A percentile compares a stretch with the other conserved stretches of the same genome.
phyloP scores from a whole-genome alignment of 306 rosid species.

The Geum urbanum region DNA sequence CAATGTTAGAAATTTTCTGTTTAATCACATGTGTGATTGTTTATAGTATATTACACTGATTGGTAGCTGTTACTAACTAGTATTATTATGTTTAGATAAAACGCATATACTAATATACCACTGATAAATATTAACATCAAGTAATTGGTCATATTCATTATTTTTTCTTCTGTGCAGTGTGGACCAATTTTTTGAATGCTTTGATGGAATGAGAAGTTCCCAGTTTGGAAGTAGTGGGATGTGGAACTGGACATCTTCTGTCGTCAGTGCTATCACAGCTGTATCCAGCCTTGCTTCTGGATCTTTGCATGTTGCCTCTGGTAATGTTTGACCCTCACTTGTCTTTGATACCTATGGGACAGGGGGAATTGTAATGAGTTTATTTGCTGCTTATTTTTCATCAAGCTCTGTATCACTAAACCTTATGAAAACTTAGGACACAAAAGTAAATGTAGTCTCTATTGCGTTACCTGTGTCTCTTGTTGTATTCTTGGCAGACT shows the following conservation, averaged over 20 bases:
- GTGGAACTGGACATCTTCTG: slow-evolving; percentile 97
- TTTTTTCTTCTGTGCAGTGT: slow-evolving; percentile 52
- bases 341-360: neutral
- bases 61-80: too few relatives aligned
- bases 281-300: slow-evolving; percentile 98
- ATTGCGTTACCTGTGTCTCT: neutral
- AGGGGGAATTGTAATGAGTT: neutral
- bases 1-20: neutral
- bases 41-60: neutral
- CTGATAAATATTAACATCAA: neutral
- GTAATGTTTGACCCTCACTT: slow-evolving; percentile 38
- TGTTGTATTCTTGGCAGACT: neutral
- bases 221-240: slow-evolving; percentile 89
- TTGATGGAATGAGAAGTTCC: slow-evolving; percentile 89
- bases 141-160: neutral
- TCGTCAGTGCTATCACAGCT: slow-evolving; percentile 91
- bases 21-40: neutral
- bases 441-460: neutral
- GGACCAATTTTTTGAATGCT: slow-evolving; percentile 95
- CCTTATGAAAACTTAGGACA: neutral
- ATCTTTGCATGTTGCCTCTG: slow-evolving; percentile 64
- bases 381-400: neutral
- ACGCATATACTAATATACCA: too few relatives aligned
- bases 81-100: too few relatives aligned
- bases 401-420: neutral